These are phyloP conservation scores for Fusarium nodosum DNA, from an alignment of 2,329 filamentous ascomycete genomes.

Conservation along the genomic window DNA sequence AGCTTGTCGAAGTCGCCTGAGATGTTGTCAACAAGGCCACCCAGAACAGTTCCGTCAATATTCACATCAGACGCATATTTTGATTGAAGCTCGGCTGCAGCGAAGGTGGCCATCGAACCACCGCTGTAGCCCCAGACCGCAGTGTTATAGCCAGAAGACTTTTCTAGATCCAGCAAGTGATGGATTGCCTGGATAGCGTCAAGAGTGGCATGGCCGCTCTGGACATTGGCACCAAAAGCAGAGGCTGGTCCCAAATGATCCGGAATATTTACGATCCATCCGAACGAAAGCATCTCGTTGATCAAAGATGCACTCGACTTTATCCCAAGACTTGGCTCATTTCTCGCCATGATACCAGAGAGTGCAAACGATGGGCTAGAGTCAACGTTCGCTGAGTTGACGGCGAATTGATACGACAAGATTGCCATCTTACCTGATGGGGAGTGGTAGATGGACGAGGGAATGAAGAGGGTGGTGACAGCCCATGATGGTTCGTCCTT, in stretches of 20 bases:
- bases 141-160: neutral
- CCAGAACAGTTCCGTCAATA: constrained; percentile 27
- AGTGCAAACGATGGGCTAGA: constrained; percentile 37
- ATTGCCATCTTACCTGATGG: constrained; percentile 20
- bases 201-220: constrained; percentile 58
- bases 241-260: constrained; percentile 61
- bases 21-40: constrained; percentile 41
- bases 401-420: constrained; percentile 43
- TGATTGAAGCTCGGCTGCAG: constrained; percentile 35
- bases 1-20: constrained; percentile 21
- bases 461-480: constrained; percentile 56
- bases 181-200: constrained; percentile 58
- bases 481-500: constrained; percentile 55
- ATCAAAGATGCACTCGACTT: constrained; percentile 30
- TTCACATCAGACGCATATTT: constrained; percentile 34
- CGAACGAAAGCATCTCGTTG: constrained; percentile 17
- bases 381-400: constrained; percentile 42
- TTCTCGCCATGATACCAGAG: constrained; percentile 18
- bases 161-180: constrained; percentile 9
- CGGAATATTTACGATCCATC: constrained; percentile 51
- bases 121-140: constrained; percentile 45
- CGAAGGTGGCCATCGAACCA: constrained; percentile 36
- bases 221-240: constrained; percentile 57
- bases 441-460: constrained; percentile 22
- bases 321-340: constrained; percentile 21